Evolutionary conservation across 2,329 filamentous ascomycete species (phyloP).

Genomic region (Teratosphaeria gauchensis): DNA sequence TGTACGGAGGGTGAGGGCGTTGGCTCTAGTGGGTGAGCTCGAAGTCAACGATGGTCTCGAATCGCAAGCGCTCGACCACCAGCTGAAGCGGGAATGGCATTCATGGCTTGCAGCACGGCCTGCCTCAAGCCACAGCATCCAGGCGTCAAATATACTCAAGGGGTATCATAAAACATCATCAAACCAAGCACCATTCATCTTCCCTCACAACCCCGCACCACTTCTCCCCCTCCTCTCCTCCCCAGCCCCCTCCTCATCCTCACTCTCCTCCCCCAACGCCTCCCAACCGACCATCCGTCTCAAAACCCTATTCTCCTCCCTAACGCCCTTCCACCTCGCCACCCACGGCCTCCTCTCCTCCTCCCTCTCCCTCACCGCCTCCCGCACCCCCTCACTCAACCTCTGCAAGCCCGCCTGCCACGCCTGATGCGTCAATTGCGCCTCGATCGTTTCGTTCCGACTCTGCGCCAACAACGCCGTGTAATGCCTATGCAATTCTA

Average conservation of each 20-base stretch:
- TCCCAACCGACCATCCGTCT: conserved; percentile 36
- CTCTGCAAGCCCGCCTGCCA: conserved; percentile 39
- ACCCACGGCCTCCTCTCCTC: conserved; percentile 29
- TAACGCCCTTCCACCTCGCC: conserved; percentile 32
- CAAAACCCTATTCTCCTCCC: conserved; percentile 40
- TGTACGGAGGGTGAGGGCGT: no score
- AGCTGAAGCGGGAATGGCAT: background rate
- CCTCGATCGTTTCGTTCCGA: conserved; percentile 34
- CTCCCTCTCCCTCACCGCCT: conserved; percentile 29
- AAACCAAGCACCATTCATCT: no score
- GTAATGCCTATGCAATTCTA: conserved; percentile 41
- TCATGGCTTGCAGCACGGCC: background rate
- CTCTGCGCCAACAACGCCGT: conserved; percentile 34
- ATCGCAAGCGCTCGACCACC: no score
- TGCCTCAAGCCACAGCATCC: background rate
- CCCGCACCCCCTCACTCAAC: conserved; percentile 33
- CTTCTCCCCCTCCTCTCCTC: background rate
- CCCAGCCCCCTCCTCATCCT: conserved; percentile 28
- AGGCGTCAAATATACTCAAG: background rate
- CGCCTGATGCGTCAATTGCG: conserved; percentile 38
- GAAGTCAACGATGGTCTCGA: no score
- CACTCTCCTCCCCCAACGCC: conserved; percentile 24
- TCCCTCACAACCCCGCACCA: background rate
- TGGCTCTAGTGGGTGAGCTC: no score
- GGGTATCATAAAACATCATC: background rate